Base-by-base conservation (phyloP, 2,329 filamentous ascomycete genomes). In the Aspergillus niger region DNA sequence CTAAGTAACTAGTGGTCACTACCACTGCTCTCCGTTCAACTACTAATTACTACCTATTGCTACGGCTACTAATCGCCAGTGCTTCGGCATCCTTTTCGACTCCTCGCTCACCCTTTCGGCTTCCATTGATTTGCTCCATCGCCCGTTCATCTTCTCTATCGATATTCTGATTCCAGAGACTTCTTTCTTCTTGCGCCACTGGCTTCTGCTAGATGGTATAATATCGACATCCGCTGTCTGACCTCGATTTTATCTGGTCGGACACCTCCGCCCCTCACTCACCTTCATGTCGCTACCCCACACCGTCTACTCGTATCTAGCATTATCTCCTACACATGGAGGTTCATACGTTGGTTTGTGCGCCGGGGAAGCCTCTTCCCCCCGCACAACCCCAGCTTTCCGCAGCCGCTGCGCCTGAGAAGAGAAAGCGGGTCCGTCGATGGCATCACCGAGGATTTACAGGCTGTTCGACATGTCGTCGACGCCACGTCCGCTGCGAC, bases 361-460 rank as follows among this genome's bases (percentile, higher is more conserved):
- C 65, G 32, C 61, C 63, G 50, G 55, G 58, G 43, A 63, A 63
- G 28, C 60, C 63, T 57, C 62, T 66, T 44, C 52, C 63, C 30
- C 41, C 67, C 47, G 50, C 64, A 51, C 62, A 62, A 51, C 41
- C 58, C 32, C 61, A 59, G 17, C 30, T 56, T 47, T 54, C 58
- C 8, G 55, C 58, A n/a, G 17, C 62, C 44, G 48, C 63, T 30
- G 60, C 58, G 49, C 63, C 67, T 52, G 64, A 70, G 50, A 67
- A 68, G 15, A 67, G 69, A 48, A 75, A 74, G 60, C 72, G 74
- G 57, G 71, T 74, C 50, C 73, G 74, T 26, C 67, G 72, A 67
- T 78, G 76, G 76, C 76, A 78, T 64, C 76, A 77, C 49, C 74
- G 76, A 32, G 75, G 75, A 8, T 78, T 78, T 56, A 78, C 76